Conservation (phyloP, 495 filamentous ascomycete species). For the Xanthoparmelia taractica region DNA sequence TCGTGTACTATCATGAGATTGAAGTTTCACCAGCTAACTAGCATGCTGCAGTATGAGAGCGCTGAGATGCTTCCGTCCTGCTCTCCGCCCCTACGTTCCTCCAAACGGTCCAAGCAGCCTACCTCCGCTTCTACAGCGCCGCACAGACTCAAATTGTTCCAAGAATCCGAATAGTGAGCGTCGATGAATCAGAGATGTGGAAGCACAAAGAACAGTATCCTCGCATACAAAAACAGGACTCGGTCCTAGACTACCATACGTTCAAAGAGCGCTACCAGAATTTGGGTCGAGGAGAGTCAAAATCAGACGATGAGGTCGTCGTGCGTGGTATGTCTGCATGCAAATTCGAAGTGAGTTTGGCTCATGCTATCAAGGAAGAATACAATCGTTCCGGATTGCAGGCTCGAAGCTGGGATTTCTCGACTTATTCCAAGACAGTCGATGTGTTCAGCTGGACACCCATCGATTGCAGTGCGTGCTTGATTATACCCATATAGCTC, state of each 20-base stretch:
- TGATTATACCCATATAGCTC: slow-evolving; percentile 50
- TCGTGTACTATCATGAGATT: neutral
- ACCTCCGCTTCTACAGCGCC: slow-evolving; percentile 40
- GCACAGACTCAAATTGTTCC: slow-evolving; percentile 20
- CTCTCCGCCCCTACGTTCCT: neutral
- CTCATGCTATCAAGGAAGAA: slow-evolving; percentile 48
- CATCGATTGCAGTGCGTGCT: slow-evolving; percentile 62
- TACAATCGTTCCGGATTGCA: slow-evolving; percentile 49
- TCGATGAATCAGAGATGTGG: neutral
- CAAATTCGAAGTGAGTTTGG: neutral
- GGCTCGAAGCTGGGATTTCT: slow-evolving; percentile 76
- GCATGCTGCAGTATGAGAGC: neutral
- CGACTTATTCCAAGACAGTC: slow-evolving; percentile 63
- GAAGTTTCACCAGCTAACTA: neutral
- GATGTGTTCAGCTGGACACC: slow-evolving; percentile 15
- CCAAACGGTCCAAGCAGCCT: slow-evolving; percentile 20
- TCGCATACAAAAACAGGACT: slow-evolving; percentile 30
- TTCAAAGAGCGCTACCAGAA: slow-evolving; percentile 26
- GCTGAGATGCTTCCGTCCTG: slow-evolving; percentile 4
- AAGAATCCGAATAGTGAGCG: slow-evolving; percentile 3
- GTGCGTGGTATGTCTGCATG: slow-evolving; percentile 32
- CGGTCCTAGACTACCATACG: slow-evolving; percentile 19
- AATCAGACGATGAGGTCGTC: slow-evolving; percentile 33
- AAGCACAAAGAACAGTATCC: slow-evolving; percentile 37
- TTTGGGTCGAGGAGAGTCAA: slow-evolving; percentile 25